These are phyloP conservation scores for Penicillium cataractarum DNA, from an alignment of 495 filamentous ascomycete species.

Conservation along the genomic window DNA sequence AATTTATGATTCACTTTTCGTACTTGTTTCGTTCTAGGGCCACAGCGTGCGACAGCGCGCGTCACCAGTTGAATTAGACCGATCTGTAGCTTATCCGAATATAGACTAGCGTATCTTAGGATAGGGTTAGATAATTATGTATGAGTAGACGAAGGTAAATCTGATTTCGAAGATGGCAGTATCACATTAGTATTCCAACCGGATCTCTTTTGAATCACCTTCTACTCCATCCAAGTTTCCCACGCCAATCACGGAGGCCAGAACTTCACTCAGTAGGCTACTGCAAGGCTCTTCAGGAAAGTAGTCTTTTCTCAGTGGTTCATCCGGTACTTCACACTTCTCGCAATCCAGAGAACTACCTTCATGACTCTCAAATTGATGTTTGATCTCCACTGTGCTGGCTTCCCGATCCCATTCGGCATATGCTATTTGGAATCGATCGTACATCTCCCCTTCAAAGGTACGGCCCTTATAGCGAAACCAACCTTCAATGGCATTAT, in stretches of 20 bases:
- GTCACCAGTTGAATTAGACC: too few relatives aligned
- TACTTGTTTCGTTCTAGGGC: background rate
- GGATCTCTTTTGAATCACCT: constrained; percentile 14
- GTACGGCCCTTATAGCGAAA: constrained; percentile 13
- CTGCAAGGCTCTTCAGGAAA: constrained; percentile 14
- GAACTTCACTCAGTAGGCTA: constrained; percentile 19
- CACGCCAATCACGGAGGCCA: constrained; percentile 16
- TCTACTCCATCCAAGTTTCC: constrained; percentile 18
- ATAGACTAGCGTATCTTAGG: too few relatives aligned
- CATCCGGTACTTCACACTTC: constrained; percentile 13
- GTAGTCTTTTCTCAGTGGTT: constrained; percentile 10
- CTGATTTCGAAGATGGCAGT: too few relatives aligned
- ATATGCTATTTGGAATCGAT: constrained; percentile 9
- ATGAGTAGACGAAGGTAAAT: too few relatives aligned
- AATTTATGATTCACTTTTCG: background rate
- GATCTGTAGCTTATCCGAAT: too few relatives aligned
- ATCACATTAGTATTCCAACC: too few relatives aligned
- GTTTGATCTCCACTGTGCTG: constrained; percentile 4
- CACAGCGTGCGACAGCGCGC: too few relatives aligned
- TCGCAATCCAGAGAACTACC: constrained; percentile 3
- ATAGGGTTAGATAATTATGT: too few relatives aligned
- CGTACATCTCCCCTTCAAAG: constrained; percentile 11
- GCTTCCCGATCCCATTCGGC: constrained; percentile 4
- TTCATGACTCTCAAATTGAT: constrained; percentile 1
- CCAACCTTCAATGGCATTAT: constrained; percentile 11